Conservation (phyloP, 768 basidiomycete species). For the Collybia sp. region DNA sequence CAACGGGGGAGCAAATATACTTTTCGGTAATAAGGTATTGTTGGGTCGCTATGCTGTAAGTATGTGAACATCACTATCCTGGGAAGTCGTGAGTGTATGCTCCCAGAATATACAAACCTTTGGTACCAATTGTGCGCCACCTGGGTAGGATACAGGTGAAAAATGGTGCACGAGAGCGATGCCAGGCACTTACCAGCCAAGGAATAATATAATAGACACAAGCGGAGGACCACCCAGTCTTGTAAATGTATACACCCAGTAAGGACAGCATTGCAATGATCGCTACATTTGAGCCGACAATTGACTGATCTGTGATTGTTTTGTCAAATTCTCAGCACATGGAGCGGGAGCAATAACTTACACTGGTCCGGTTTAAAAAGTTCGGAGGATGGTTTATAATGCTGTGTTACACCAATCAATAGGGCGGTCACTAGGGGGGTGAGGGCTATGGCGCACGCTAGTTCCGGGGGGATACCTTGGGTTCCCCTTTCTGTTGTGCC, state of each 20-base stretch:
- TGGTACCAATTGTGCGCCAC: slow-evolving; percentile 40
- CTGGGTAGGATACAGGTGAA: slow-evolving; percentile 14
- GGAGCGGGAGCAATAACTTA: slow-evolving; percentile 13
- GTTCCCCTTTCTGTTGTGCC: slow-evolving; percentile 43
- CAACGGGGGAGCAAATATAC: slow-evolving; percentile 9
- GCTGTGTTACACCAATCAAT: slow-evolving; percentile 18
- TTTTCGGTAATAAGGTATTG: slow-evolving; percentile 54
- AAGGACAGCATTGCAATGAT: slow-evolving; percentile 33
- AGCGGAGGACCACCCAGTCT: slow-evolving; percentile 24
- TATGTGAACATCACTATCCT: slow-evolving; percentile 63
- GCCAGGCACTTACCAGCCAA: slow-evolving; percentile 36
- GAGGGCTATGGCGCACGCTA: slow-evolving; percentile 26
- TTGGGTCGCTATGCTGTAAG: slow-evolving; percentile 57
- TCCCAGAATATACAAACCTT: neutral
- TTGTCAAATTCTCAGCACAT: neutral
- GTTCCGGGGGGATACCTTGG: slow-evolving; percentile 38
- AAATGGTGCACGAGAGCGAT: neutral
- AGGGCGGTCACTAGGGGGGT: neutral
- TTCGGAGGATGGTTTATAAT: slow-evolving; percentile 36
- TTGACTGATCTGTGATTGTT: slow-evolving; percentile 19
- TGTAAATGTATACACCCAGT: slow-evolving; percentile 23
- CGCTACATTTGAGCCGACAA: slow-evolving; percentile 38
- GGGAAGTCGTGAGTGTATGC: slow-evolving; percentile 1
- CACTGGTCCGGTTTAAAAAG: slow-evolving; percentile 44
- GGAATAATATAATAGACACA: slow-evolving; percentile 41